These are phyloP conservation scores for Neohortaea acidophila DNA, from an alignment of 495 filamentous ascomycete genomes.

Conservation along the genomic window DNA sequence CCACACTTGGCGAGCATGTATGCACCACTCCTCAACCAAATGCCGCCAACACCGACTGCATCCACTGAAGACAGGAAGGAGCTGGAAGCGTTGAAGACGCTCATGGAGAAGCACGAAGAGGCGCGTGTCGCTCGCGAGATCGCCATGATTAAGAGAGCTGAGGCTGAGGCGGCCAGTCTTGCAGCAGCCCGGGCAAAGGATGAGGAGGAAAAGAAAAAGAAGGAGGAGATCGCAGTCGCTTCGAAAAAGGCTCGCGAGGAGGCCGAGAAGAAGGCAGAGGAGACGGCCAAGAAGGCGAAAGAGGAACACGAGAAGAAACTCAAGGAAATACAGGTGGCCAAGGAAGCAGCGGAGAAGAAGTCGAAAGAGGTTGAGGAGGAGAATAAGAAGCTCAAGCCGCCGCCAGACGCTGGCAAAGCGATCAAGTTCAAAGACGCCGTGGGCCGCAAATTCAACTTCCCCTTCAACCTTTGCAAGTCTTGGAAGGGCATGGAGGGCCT, in stretches of 20 bases:
- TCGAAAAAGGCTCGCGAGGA: conserved; percentile 16
- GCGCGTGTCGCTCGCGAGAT: conserved; percentile 21
- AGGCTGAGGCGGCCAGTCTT: conserved; percentile 27
- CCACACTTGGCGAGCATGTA: conserved; percentile 4
- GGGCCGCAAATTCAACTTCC: conserved; percentile 73
- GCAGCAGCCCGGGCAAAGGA: conserved; percentile 19
- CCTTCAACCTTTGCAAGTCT: conserved; percentile 61
- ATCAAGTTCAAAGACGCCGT: conserved; percentile 81
- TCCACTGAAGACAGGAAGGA: conserved; percentile 17
- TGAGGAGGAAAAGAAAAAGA: conserved; percentile 20
- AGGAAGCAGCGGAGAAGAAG: conserved; percentile 34
- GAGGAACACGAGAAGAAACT: conserved; percentile 24
- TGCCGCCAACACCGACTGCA: conserved; percentile 10
- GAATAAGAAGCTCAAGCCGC: conserved; percentile 31
- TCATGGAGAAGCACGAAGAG: conserved; percentile 26
- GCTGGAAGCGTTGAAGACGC: conserved; percentile 21
- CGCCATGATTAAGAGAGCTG: conserved; percentile 23
- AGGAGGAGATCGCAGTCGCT: conserved; percentile 13
- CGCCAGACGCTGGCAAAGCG: conserved; percentile 32
- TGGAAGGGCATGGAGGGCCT: conserved; percentile 78
- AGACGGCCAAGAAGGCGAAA: conserved; percentile 20
- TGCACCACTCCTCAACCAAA: conserved; percentile 1
- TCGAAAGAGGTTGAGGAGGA: conserved; percentile 35
- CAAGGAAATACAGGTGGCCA: conserved; percentile 26
- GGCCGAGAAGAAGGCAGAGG: conserved; percentile 18